Percentiles rank a stretch among this genome's conserved stretches.
Evolutionary conservation across 441 rosid species (phyloP).

Genomic region (Flueggea neowawraea): DNA sequence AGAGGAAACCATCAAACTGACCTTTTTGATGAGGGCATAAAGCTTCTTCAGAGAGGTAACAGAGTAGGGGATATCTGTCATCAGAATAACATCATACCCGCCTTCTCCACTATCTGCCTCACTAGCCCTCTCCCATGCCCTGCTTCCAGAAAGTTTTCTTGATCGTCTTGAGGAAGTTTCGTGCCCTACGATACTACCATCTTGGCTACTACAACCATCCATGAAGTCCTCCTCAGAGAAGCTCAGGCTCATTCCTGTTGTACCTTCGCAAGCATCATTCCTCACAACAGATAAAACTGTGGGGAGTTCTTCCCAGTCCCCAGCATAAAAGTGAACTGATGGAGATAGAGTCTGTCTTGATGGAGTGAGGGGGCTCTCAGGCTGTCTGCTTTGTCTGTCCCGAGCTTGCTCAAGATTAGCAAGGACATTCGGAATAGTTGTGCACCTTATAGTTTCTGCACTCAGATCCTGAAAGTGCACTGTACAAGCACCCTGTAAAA

Average conservation of each 20-base stretch:
- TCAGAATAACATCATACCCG: constrained; percentile 89
- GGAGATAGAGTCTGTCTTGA: constrained; percentile 79
- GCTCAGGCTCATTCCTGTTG: constrained; percentile 67
- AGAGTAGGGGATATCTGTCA: constrained; percentile 86
- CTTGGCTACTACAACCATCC: constrained; percentile 94
- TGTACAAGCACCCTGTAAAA: constrained; percentile 71
- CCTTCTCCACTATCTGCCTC: constrained; percentile 83
- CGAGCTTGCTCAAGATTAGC: constrained; percentile 94
- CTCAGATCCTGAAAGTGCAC: constrained; percentile 90
- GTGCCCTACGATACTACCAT: constrained; percentile 76
- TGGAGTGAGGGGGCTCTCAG: constrained; percentile 81
- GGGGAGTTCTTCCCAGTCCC: constrained; percentile 94
- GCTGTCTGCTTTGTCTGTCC: constrained; percentile 82
- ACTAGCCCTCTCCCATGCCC: constrained; percentile 94
- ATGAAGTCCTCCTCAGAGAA: constrained; percentile 92
- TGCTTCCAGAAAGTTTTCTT: constrained; percentile 93
- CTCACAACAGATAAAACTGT: constrained; percentile 71
- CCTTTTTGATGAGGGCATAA: constrained; percentile 87
- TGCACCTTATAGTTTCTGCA: constrained; percentile 83
- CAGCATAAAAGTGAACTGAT: constrained; percentile 84
- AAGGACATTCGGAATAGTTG: constrained; percentile 92
- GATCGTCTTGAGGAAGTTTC: constrained; percentile 76
- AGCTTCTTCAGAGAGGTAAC: constrained; percentile 73
- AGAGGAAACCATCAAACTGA: constrained; percentile 21
- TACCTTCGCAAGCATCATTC: constrained; percentile 55